Evolutionary conservation across 1,284 basidiomycete genomes (phyloP).

Genomic region (Naganishia cerealis): DNA sequence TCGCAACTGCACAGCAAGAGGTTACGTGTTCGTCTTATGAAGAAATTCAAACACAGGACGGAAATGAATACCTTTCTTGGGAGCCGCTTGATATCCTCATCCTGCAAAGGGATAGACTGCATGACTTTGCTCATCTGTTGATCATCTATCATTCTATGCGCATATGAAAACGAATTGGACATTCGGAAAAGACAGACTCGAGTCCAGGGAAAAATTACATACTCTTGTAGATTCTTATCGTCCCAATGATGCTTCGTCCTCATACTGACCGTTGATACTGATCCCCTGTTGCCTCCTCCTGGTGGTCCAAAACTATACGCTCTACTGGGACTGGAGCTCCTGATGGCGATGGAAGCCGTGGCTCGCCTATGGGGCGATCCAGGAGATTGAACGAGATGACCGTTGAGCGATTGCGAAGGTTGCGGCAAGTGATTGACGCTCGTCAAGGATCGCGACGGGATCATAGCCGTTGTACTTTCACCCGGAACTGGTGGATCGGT

Average conservation of each 20-base stretch:
- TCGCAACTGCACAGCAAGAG: constrained; percentile 39
- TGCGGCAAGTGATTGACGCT: constrained; percentile 21
- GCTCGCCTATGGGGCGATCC: constrained; percentile 4
- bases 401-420: constrained; percentile 1
- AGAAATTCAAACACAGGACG: background rate
- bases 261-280: constrained; percentile 9
- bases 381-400: background rate
- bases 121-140: constrained; percentile 44
- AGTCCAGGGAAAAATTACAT: background rate
- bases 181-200: background rate
- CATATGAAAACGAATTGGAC: background rate
- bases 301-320: background rate
- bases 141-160: constrained; percentile 42
- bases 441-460: constrained; percentile 6
- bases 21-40: background rate
- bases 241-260: constrained; percentile 24
- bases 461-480: constrained; percentile 2
- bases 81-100: constrained; percentile 44
- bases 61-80: constrained; percentile 44
- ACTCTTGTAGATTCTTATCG: constrained; percentile 27
- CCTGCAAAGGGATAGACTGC: constrained; percentile 41
- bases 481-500: constrained; percentile 2
- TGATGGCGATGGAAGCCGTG: background rate
- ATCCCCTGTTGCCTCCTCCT: background rate
- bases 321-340: constrained; percentile 5